These are phyloP conservation scores for Tolypocladium tropicale DNA, from an alignment of 2,329 filamentous ascomycete genomes.

Conservation along the genomic window DNA sequence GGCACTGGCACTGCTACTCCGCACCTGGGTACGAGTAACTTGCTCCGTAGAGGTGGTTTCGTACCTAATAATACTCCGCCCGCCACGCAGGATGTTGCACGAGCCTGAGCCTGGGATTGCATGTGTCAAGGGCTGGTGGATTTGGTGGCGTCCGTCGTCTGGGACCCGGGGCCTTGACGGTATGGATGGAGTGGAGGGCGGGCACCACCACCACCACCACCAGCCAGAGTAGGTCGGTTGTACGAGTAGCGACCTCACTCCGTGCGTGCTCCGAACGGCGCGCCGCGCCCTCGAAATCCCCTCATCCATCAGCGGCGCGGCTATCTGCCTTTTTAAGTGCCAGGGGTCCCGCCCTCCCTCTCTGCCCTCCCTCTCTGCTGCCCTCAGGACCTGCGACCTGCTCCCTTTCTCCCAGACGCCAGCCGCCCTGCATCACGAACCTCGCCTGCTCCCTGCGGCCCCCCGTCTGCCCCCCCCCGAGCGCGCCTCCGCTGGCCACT, in stretches of 20 bases:
- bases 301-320: neutral
- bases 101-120: neutral
- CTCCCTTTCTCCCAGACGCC: neutral
- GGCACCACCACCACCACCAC: too few relatives aligned
- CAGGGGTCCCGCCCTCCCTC: neutral
- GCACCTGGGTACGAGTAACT: too few relatives aligned
- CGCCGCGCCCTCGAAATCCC: neutral
- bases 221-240: too few relatives aligned
- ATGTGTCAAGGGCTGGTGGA: slow-evolving; percentile 1
- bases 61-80: too few relatives aligned
- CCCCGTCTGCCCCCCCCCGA: neutral
- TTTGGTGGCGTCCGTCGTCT: neutral
- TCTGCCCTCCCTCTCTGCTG: too few relatives aligned
- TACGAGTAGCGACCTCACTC: too few relatives aligned
- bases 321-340: neutral
- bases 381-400: too few relatives aligned
- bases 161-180: neutral
- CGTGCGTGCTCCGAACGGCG: too few relatives aligned
- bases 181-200: neutral
- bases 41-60: too few relatives aligned
- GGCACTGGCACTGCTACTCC: too few relatives aligned
- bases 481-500: neutral
- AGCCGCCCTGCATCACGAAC: neutral
- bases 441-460: neutral
- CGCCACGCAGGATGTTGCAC: neutral